Base-by-base conservation (phyloP, 2,329 filamentous ascomycete species). In the Alternaria tenuissima region DNA sequence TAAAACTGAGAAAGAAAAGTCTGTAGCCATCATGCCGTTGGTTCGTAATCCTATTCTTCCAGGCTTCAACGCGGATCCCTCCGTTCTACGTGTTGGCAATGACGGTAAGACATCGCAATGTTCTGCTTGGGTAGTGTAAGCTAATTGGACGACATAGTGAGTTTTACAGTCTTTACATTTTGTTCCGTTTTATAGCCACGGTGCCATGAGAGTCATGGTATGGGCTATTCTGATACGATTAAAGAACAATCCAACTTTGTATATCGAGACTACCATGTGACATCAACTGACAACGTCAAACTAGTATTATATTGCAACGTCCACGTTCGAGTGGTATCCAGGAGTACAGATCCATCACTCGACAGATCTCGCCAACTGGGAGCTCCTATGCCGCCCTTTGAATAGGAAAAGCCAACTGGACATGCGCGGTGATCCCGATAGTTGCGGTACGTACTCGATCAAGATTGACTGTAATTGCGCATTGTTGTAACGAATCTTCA, bases 1-100 rank as follows among this genome's bases (percentile, higher is more conserved):
- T 4, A 30, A 22, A 22, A 30, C 39, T 34, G 24, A 47, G 14
- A 43, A 20, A 30, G 28, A 30, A 28, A 24, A n/a, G 11, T 41
- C 28, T 4, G 36, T 18, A 12, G 41, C 55, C 70, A 63, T 44
- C n/a, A 78, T 78, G 76, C 73, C 76, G 16, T 63, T 66, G 46
- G 72, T 78, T 41, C 70, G 71, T 32, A 81, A 88, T 67, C 87
- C 86, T 2, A 82, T 88, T 20, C 79, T 89, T 39, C 80, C 81
- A 2, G 87, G 87, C 24, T 89, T 88, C 77, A 88, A 89, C 57
- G 86, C 87, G 6, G 87, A 89, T 63, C 87, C 87, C 0, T 87
- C 86, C 0, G 81, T 86, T 39, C 64, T 85, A 11, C 78, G 84
- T 3, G 82, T 85, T 20, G 77, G 77, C 7, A 65, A 79, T 42